Evolutionary conservation across 2,329 filamentous ascomycete genomes (phyloP).

Genomic region (Aspergillus sp.): DNA sequence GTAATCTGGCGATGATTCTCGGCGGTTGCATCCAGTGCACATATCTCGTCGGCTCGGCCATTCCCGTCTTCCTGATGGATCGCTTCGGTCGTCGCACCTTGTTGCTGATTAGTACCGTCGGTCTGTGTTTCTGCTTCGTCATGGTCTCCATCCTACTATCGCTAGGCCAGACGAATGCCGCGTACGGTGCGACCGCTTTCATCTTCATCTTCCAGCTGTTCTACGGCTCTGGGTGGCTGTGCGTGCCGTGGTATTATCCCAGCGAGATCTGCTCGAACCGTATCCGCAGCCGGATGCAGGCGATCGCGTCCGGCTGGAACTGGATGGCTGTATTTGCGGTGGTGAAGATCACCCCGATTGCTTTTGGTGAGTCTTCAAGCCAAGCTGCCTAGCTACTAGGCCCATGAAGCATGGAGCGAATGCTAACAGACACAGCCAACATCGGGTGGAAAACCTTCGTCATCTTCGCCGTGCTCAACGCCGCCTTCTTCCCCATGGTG

Average conservation of each 20-base stretch:
- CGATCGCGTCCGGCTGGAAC: constrained; percentile 39
- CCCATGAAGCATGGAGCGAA: neutral
- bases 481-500: constrained; percentile 49
- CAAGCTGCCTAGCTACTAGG: too few relatives aligned
- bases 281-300: constrained; percentile 40
- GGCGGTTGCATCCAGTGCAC: constrained; percentile 47
- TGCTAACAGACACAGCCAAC: constrained; percentile 26
- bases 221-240: constrained; percentile 45
- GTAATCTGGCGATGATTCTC: constrained; percentile 54
- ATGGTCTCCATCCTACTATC: constrained; percentile 43
- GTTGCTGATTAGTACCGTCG: constrained; percentile 42
- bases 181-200: constrained; percentile 45
- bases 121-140: constrained; percentile 46
- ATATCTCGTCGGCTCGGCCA: constrained; percentile 42
- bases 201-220: constrained; percentile 49
- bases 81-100: constrained; percentile 42
- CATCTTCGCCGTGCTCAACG: constrained; percentile 27
- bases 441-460: constrained; percentile 33
- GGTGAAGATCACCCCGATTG: constrained; percentile 28
- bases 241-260: constrained; percentile 47
- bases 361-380: constrained; percentile 13
- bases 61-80: constrained; percentile 45
- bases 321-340: constrained; percentile 39
- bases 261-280: constrained; percentile 44
- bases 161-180: constrained; percentile 26